Evolutionary conservation across 2,329 filamentous ascomycete species (phyloP), one percentile per base, ranked within the genome.

Genomic region (Fusarium fujikuroi): DNA sequence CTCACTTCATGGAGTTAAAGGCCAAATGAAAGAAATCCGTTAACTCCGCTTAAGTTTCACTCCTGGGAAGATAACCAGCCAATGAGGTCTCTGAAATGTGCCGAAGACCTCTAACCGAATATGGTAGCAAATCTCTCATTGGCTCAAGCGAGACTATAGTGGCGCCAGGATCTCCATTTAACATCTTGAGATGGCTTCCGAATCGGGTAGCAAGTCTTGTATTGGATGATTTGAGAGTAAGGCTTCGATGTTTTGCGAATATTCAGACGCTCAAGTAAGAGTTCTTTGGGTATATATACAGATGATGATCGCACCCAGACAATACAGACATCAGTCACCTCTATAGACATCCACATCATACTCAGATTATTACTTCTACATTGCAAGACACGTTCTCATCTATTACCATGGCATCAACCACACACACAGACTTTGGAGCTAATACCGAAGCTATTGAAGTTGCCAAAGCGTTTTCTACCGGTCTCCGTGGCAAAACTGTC

Each of bases 161-260:
- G 36, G 40, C n/a, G 12, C n/a, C 4, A 42, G 4, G 36, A 32
- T 56, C 34, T 39, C 21, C 21, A 21, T 1, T 5, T 9, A 9
- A 25, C 25, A 18, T 19, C 16, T 43, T 4, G 10, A 36, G 4
- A 9, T 21, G 25, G 32, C 28, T 68, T 62, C 63, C 56, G 2
- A 68, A 68, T 54, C 9, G 16, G 47, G 63, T 54, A 63, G 47
- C 6, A 68, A 68, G 63, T 68, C 65, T 68, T 57, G 32, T 3
- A 68, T 63, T 68, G 63, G 63, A 18, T 2, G 9, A 9, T 16
- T 16, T 1, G 5, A 52, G n/a, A 19, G 5, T 10, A 8, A 52
- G 30, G 47, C 30, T 36, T 52, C 30, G 10, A 19, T 25, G 0
- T 4, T n/a, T n/a, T 50, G 2, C 15, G 11, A 50, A 23, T 19